Base-by-base conservation (phyloP, 306 rosid species). In the Quercus gilva region DNA sequence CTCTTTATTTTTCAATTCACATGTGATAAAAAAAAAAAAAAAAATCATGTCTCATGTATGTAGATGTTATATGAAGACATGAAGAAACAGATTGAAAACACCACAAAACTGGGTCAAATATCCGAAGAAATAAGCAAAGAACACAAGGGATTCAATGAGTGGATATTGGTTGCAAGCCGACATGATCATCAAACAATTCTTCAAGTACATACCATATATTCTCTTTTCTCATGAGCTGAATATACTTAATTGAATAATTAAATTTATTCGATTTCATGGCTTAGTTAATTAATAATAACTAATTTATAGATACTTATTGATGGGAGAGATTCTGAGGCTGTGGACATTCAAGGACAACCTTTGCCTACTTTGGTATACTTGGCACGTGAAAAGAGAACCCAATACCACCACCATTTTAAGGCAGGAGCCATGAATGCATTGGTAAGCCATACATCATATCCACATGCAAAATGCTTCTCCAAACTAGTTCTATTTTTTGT, bases 341-440 rank as follows among this genome's bases (percentile, higher is more conserved):
- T 64, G 41, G 70, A 64, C 37, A 64, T 64, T 64, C 43, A 64
- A 64, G 70, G 70, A 28, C 70, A 64, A 64, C 70, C 45, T 64
- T 29, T 64, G 43, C 70, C 70, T 14, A 15, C 70, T 15, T 15
- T 51, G 70, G 70, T 64, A 2, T 64, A 64, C 70, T 29, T 64
- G 20, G 70, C 70, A 64, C 70, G 70, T 64, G 70, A 64, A 64
- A 64, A 64, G 45, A 29, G 45, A 17, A 11, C 70, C 37, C 70
- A 64, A 5, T 29, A 11, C 58, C 58, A 51, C 23, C 75, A 72
- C 57, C 51, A 72, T 17, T 72, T 72, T 37, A 72, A 72, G 51
- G 75, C 75, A 25, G 75, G 75, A 43, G 58, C 75, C 60, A 25
- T 64, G 70, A 64, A 64, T 64, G 70, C 70, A 15, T 35, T 64